These are phyloP conservation scores for Halophytophthora polymorphica DNA, from an alignment of 352 stramenopile species.

Conservation along the genomic window DNA sequence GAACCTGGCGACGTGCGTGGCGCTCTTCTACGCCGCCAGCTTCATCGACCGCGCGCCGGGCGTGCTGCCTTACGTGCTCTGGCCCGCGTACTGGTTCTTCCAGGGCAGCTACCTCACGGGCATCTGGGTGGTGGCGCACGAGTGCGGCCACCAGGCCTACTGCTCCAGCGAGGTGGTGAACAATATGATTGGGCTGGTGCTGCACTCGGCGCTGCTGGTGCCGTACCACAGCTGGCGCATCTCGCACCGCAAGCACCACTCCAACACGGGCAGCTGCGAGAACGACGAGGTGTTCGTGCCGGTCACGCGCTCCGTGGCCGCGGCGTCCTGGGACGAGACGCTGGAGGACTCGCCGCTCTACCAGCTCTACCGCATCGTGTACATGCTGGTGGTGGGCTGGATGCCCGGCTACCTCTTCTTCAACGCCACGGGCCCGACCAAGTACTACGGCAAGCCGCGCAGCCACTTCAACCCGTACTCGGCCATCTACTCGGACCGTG, in stretches of 20 bases:
- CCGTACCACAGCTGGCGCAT: constrained; percentile 98
- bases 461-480: constrained; percentile 96
- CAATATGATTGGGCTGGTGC: constrained; percentile 94
- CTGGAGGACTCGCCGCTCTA: constrained; percentile 94
- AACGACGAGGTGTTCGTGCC: constrained; percentile 98
- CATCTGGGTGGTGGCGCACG: constrained; percentile 97
- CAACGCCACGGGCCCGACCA: constrained; percentile 90
- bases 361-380: constrained; percentile 92
- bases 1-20: constrained; percentile 89
- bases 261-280: constrained; percentile 92
- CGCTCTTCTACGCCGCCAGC: constrained; percentile 86
- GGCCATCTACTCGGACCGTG: constrained; percentile 92
- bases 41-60: constrained; percentile 53
- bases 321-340: constrained; percentile 59
- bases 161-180: constrained; percentile 93
- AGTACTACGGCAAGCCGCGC: constrained; percentile 82
- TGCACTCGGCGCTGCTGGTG: constrained; percentile 96
- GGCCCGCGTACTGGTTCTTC: constrained; percentile 96
- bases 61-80: constrained; percentile 70
- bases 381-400: constrained; percentile 94
- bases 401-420: constrained; percentile 97
- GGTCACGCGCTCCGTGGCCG: constrained; percentile 68
- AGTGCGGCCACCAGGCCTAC: constrained; percentile 98
- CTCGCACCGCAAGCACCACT: constrained; percentile 95
- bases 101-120: constrained; percentile 97